Conservation (phyloP, 2,329 filamentous ascomycete genomes). For the Pestalotiopsis sp. region DNA sequence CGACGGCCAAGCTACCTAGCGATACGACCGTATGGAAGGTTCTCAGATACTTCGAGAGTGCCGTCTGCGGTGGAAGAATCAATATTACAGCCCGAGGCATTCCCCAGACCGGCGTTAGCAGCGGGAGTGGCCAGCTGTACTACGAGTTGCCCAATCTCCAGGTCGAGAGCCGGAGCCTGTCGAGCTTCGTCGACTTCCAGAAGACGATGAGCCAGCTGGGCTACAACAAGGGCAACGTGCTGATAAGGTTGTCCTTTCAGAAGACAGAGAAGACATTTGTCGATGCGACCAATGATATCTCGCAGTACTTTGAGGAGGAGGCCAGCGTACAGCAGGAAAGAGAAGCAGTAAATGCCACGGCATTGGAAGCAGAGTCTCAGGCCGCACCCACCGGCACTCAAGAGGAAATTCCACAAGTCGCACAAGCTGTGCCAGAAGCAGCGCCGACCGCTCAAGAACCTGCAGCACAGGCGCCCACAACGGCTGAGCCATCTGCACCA, state of each 20-base stretch:
- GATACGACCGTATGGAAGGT: constrained; percentile 89
- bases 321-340: constrained; percentile 29
- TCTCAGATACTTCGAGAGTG: constrained; percentile 85
- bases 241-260: constrained; percentile 78
- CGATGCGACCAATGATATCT: constrained; percentile 83
- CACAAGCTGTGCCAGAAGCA: constrained; percentile 6
- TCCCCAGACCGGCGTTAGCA: constrained; percentile 59
- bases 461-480: not conserved
- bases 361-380: constrained; percentile 16
- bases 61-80: constrained; percentile 61
- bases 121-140: constrained; percentile 71
- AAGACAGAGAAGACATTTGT: constrained; percentile 78
- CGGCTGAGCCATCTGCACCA: constrained; percentile 6
- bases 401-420: not conserved
- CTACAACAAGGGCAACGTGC: constrained; percentile 79
- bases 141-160: constrained; percentile 88
- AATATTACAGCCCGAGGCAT: constrained; percentile 86
- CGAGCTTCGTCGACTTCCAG: constrained; percentile 79
- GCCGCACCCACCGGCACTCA: constrained; percentile 5
- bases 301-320: constrained; percentile 68
- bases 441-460: constrained; percentile 8
- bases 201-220: constrained; percentile 88
- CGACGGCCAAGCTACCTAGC: constrained; percentile 85
- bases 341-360: constrained; percentile 12
- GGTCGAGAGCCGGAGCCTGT: constrained; percentile 79